phyloP scores from a whole-genome alignment of 2,329 filamentous ascomycete species.

The Fusarium abutilonis region DNA sequence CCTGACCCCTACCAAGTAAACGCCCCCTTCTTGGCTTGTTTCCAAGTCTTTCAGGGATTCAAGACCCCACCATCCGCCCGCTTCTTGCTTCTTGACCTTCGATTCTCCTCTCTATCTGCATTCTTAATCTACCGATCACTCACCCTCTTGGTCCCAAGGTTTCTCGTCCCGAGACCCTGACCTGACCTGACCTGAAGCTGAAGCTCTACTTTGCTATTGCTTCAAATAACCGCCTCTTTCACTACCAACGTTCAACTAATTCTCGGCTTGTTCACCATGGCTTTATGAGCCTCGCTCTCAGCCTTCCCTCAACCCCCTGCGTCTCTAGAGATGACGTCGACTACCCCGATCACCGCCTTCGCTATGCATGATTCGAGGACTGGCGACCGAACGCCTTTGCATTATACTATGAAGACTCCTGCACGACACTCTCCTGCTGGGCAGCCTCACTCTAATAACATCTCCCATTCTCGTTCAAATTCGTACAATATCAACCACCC shows the following conservation, averaged over 20 bases:
- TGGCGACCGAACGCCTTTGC: slow-evolving; percentile 51
- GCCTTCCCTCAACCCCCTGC: slow-evolving; percentile 21
- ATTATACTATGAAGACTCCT: slow-evolving; percentile 60
- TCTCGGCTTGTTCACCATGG: slow-evolving; percentile 29
- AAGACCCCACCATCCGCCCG: slow-evolving; percentile 43
- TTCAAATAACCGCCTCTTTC: slow-evolving; percentile 17
- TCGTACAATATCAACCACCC: slow-evolving; percentile 54
- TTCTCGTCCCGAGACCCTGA: slow-evolving; percentile 17
- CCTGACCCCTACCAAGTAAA: slow-evolving; percentile 20
- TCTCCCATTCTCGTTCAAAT: slow-evolving; percentile 47
- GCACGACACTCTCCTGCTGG: slow-evolving; percentile 51
- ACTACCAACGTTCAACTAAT: slow-evolving; percentile 14
- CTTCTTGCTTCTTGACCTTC: slow-evolving; percentile 39
- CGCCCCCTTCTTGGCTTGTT: slow-evolving; percentile 37
- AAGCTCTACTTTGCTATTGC: slow-evolving; percentile 12
- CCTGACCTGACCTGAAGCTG: slow-evolving; percentile 8
- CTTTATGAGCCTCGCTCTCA: slow-evolving; percentile 37
- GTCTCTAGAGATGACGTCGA: slow-evolving; percentile 43
- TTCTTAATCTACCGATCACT: slow-evolving; percentile 32
- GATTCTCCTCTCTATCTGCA: slow-evolving; percentile 25
- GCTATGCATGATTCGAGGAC: slow-evolving; percentile 49
- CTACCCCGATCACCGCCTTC: slow-evolving; percentile 39
- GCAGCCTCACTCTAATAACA: slow-evolving; percentile 43
- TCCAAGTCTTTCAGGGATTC: slow-evolving; percentile 44
- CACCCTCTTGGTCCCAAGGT: slow-evolving; percentile 20